A percentile compares a stretch with the other conserved stretches of the same genome.
phyloP scores from a whole-genome alignment of 2,329 filamentous ascomycete genomes.

The Penicillium sp. region DNA sequence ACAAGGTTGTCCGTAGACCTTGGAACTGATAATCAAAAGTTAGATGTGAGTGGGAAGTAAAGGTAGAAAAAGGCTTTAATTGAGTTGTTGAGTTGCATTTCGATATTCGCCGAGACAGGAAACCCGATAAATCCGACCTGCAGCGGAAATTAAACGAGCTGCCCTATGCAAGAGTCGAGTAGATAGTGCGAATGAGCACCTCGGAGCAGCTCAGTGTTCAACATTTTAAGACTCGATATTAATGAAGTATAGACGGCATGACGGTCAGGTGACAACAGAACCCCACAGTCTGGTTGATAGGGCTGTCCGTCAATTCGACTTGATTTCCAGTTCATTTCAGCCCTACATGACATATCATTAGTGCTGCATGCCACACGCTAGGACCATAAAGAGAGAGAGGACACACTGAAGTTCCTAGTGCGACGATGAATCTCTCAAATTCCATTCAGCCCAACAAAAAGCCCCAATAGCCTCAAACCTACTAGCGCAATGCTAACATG shows the following conservation, averaged over 20 bases:
- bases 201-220: neutral
- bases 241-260: neutral
- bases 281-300: neutral
- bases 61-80: neutral
- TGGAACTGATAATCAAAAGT: neutral
- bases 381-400: neutral
- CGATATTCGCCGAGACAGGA: neutral
- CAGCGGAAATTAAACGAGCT: neutral
- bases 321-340: neutral
- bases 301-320: neutral
- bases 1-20: neutral
- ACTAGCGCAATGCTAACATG: too few relatives aligned
- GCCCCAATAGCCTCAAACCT: too few relatives aligned
- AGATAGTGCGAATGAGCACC: neutral
- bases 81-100: neutral
- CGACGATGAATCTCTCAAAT: too few relatives aligned
- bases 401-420: too few relatives aligned
- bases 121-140: neutral
- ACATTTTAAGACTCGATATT: too few relatives aligned
- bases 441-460: too few relatives aligned
- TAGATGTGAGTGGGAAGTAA: neutral
- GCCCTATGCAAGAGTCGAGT: neutral
- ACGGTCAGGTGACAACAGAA: neutral
- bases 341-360: neutral
- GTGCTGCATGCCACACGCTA: neutral